A percentile compares a stretch with the other conserved stretches of the same genome.
phyloP scores from a whole-genome alignment of 169 alveolate genomes.

The Perkinsus olseni region DNA sequence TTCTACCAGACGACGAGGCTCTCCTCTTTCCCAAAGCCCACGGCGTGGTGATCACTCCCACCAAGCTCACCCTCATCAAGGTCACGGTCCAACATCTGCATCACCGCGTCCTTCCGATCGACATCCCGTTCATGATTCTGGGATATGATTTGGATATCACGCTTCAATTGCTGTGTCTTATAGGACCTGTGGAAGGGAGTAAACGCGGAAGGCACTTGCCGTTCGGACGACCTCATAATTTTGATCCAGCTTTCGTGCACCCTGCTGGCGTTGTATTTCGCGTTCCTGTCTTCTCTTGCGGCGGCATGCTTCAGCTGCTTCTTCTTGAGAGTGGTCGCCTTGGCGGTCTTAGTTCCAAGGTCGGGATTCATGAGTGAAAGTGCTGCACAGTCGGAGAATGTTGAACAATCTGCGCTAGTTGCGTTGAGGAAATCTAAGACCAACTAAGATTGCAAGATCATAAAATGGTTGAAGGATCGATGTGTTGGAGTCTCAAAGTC shows the following conservation, averaged over 20 bases:
- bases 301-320: not conserved
- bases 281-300: not conserved
- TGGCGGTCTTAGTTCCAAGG: not conserved
- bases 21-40: no score
- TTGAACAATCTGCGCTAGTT: no score
- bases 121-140: constrained; percentile 78
- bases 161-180: constrained; percentile 73
- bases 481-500: no score
- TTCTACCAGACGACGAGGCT: no score
- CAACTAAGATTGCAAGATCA: no score
- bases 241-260: constrained; percentile 77
- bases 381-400: no score
- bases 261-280: constrained; percentile 50
- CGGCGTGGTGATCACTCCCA: no score
- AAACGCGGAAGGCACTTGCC: not conserved
- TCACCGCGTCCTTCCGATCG: constrained; percentile 81
- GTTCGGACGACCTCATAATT: constrained; percentile 72
- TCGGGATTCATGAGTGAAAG: not conserved
- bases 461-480: no score
- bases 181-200: not conserved
- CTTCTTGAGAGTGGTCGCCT: not conserved
- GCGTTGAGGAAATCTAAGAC: no score
- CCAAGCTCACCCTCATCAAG: constrained; percentile 61
- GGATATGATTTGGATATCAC: constrained; percentile 69
- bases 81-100: constrained; percentile 79